These are phyloP conservation scores for Phlebiopsis flavidoalba DNA, from an alignment of 768 basidiomycete species.

Conservation along the genomic window DNA sequence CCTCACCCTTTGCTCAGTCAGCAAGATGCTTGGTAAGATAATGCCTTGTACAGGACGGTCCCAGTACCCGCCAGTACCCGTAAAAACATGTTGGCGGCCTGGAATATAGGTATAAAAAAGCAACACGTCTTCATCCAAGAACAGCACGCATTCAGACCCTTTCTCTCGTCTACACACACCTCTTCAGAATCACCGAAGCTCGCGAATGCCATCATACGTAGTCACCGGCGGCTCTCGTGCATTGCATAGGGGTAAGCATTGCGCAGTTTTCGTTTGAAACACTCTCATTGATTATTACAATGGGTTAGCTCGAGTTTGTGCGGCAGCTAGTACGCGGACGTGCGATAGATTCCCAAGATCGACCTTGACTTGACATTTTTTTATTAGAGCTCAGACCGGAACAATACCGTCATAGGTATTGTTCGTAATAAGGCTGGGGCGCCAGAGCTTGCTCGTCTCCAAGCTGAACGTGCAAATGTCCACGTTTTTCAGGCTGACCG, in stretches of 20 bases:
- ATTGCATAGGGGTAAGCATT: constrained; percentile 21
- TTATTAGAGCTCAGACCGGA: constrained; percentile 6
- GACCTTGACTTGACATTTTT: background rate
- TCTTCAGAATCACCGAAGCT: background rate
- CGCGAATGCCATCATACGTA: constrained; percentile 19
- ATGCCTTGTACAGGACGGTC: background rate
- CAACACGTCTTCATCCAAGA: background rate
- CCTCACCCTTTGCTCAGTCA: constrained; percentile 2
- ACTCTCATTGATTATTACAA: background rate
- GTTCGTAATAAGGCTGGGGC: constrained; percentile 16
- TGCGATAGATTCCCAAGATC: background rate
- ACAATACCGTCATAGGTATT: constrained; percentile 20
- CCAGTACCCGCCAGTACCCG: background rate
- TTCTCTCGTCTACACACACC: background rate
- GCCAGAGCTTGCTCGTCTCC: constrained; percentile 9
- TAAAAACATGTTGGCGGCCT: background rate
- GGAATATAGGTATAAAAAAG: background rate
- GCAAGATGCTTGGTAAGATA: background rate
- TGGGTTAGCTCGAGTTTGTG: constrained; percentile 20
- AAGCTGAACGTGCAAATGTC: constrained; percentile 21
- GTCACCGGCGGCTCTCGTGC: constrained; percentile 21
- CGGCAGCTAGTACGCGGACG: constrained; percentile 11
- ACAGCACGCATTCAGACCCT: background rate
- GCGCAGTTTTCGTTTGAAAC: background rate
- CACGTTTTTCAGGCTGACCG: constrained; percentile 33